Conservation (phyloP, 176 grass and related monocot genomes). For the Hordeum marinum region DNA sequence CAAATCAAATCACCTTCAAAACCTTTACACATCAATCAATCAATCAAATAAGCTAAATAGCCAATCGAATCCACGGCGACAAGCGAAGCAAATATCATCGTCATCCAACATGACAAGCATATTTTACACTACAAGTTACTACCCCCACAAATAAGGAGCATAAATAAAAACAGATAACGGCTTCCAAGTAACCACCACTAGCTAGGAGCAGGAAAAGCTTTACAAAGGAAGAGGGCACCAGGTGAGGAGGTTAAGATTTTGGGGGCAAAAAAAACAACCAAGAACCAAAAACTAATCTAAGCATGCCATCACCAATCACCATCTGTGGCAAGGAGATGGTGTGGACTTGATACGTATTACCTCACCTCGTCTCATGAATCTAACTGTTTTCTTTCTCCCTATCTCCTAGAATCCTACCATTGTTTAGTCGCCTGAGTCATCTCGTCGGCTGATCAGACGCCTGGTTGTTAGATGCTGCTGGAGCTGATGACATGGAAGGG, state of each 20-base stretch:
- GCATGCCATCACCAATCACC: constrained; percentile 33
- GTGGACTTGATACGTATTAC: constrained; percentile 37
- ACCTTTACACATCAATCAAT: neutral
- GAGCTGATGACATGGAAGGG: constrained; percentile 43
- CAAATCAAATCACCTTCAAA: too few species aligned
- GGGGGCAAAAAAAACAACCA: neutral
- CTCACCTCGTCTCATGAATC: constrained; percentile 19
- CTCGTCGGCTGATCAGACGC: constrained; percentile 59
- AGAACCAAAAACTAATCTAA: constrained; percentile 32
- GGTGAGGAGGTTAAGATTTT: constrained; percentile 16
- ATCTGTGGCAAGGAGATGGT: constrained; percentile 26
- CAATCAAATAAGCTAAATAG: neutral
- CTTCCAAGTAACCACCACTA: constrained; percentile 36
- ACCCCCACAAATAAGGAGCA: constrained; percentile 1
- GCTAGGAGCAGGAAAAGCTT: constrained; percentile 45
- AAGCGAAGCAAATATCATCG: constrained; percentile 29
- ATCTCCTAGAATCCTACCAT: constrained; percentile 55
- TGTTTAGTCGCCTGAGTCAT: constrained; percentile 36
- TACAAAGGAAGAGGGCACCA: constrained; percentile 35
- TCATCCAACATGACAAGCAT: constrained; percentile 42
- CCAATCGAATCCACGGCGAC: constrained; percentile 3
- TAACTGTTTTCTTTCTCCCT: constrained; percentile 54
- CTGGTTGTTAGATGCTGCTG: constrained; percentile 51
- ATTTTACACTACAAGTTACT: constrained; percentile 49
- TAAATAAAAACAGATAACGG: constrained; percentile 11